Percentiles rank a stretch among this genome's conserved stretches.
Conservation (phyloP, 2,329 filamentous ascomycete species). For the Sporothrix dimorphospora region DNA sequence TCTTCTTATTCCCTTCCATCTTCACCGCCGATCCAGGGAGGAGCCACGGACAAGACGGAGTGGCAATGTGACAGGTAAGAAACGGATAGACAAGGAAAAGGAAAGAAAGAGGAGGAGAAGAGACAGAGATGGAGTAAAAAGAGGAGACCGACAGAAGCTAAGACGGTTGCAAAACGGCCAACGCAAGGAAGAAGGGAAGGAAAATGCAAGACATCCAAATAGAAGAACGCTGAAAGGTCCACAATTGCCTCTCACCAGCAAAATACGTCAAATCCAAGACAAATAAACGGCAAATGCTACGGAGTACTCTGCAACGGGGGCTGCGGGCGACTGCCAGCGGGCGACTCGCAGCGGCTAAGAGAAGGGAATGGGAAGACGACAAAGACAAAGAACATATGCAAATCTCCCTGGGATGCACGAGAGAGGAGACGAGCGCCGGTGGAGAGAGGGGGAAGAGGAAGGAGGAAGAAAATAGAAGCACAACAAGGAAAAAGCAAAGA, state of each 20-base stretch:
- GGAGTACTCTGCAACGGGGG: conserved; percentile 15
- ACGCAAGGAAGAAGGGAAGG: background rate
- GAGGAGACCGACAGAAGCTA: background rate
- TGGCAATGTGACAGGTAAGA: conserved; percentile 22
- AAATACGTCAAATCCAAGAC: conserved; percentile 7
- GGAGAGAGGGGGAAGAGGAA: background rate
- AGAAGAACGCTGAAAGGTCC: background rate
- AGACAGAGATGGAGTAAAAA: background rate
- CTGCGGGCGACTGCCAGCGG: background rate
- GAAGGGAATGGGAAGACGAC: background rate
- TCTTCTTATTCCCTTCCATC: background rate
- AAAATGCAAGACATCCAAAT: conserved; percentile 14
- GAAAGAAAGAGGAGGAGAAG: background rate
- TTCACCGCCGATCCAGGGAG: conserved; percentile 24
- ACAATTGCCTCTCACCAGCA: background rate
- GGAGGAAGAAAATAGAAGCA: background rate
- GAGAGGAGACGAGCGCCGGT: background rate
- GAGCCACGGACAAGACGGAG: background rate
- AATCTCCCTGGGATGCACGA: conserved; percentile 6
- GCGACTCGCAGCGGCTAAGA: background rate
- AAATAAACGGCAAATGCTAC: background rate
- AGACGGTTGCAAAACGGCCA: conserved; percentile 15
- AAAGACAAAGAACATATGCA: background rate
- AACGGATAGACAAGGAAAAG: background rate
- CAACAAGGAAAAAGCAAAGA: background rate